Evolutionary conservation across 495 filamentous ascomycete genomes (phyloP).

Genomic region (Aspergillus coremiiformis): DNA sequence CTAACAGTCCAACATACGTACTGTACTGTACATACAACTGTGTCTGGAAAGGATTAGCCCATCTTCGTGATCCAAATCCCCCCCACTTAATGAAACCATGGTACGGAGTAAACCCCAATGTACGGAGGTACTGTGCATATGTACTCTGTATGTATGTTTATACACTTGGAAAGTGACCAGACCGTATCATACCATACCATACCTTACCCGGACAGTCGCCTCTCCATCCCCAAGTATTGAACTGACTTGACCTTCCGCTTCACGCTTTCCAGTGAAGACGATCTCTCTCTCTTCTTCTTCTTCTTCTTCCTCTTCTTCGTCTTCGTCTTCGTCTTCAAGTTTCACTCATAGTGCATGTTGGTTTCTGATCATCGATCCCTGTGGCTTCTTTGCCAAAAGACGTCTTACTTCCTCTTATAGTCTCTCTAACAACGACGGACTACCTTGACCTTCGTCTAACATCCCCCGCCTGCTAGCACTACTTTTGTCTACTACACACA

Average conservation of each 20-base stretch:
- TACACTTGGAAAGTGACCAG: no score
- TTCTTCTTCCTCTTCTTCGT: no score
- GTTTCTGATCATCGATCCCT: background rate
- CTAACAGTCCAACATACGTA: no score
- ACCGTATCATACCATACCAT: background rate
- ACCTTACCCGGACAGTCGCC: background rate
- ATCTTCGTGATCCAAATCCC: background rate
- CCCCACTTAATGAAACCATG: background rate
- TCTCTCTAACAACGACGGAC: slow-evolving; percentile 15
- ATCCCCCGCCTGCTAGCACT: slow-evolving; percentile 1
- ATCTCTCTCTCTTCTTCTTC: background rate
- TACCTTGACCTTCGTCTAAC: slow-evolving; percentile 9
- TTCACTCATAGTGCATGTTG: background rate
- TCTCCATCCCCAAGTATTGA: no score
- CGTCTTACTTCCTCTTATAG: background rate
- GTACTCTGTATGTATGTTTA: no score
- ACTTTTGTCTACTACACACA: background rate
- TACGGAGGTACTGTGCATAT: no score
- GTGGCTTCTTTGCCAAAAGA: background rate
- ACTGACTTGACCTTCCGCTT: background rate
- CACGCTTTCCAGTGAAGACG: background rate
- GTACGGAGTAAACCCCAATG: no score
- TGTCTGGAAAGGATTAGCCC: background rate
- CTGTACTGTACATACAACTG: background rate
- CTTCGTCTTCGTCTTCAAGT: no score